phyloP scores from a whole-genome alignment of 129 eudicot genomes.

The Gnaphalium uliginosum region DNA sequence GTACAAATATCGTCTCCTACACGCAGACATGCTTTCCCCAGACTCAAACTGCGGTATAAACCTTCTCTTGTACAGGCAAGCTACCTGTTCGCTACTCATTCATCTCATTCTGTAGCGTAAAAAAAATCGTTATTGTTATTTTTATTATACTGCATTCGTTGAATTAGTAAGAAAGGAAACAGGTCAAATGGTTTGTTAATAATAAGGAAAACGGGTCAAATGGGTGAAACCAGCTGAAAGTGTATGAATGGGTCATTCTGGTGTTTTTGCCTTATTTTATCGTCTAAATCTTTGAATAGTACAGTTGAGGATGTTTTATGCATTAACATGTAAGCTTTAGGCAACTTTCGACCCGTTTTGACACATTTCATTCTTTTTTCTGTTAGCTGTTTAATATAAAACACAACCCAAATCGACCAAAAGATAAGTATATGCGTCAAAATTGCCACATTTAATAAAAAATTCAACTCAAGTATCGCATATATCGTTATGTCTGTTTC shows the following conservation, averaged over 20 bases:
- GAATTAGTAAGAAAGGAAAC: too few species aligned
- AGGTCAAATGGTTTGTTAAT: too few species aligned
- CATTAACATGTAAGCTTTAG: neutral
- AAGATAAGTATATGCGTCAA: neutral
- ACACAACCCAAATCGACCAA: neutral
- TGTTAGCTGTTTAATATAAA: neutral
- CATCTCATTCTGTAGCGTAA: neutral
- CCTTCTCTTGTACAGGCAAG: constrained; percentile 98
- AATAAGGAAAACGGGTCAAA: too few species aligned
- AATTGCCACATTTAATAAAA: neutral
- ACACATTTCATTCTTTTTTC: neutral
- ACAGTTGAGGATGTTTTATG: neutral
- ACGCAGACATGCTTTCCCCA: constrained; percentile 81
- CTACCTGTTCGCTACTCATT: constrained; percentile 25
- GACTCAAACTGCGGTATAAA: constrained; percentile 91
- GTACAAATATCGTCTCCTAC: constrained; percentile 79
- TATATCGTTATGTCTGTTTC: neutral
- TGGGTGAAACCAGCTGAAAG: too few species aligned
- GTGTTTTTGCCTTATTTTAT: neutral
- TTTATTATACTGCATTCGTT: neutral
- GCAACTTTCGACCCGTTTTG: neutral
- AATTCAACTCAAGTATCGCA: neutral
- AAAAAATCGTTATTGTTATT: too few species aligned
- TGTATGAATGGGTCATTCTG: neutral
- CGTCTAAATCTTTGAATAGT: neutral